Evolutionary conservation across 2,329 filamentous ascomycete species (phyloP), one percentile per base, ranked within the genome.

Genomic region (Colletotrichum incanum): DNA sequence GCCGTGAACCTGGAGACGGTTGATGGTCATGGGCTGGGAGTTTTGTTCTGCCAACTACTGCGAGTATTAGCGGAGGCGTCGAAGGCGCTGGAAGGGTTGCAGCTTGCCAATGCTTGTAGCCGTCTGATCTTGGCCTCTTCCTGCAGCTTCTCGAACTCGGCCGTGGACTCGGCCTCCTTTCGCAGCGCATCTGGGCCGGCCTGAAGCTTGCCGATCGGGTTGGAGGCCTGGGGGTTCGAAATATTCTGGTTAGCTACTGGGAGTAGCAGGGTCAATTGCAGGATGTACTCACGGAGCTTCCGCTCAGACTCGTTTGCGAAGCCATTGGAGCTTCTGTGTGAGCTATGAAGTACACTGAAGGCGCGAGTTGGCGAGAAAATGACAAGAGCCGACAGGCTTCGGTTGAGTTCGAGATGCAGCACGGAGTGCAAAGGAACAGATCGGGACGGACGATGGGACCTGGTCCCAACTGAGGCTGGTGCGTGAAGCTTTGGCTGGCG

Each of bases 1-100:
- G 79, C 95, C 93, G 73, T 97, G 90, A 73, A 99, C 87, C 77
- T 93, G 91, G 79, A 99, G 90, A 55, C 94, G 93, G 77, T 94
- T 94, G 80, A 99, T 92, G 18, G 94, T 94, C 77, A 96, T 94
- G 50, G 96, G 96, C 90, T 76, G 75, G 60, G 67, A 76, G 67
- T 64, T 75, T 56, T 73, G 71, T 34, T 73, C 63, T 41, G 66
- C 66, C 45, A 73, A 56, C 65, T 73, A 26, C 54, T n/a, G 14
- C 50, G 58, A 26, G 67, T 52, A 39, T 75, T 74, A 62, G 73
- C 55, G 34, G 14, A 31, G 18, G n/a, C 18, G 3, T 8, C 11
- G 14, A 8, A 23, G 28, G 18, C 20, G 23, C 26, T 18, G 12
- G 6, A 14, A 49, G 45, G 26, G 11, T 31, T 18, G 12, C 18